phyloP scores from a whole-genome alignment of 176 grass and related monocot genomes.

The Oryza glumipatula region DNA sequence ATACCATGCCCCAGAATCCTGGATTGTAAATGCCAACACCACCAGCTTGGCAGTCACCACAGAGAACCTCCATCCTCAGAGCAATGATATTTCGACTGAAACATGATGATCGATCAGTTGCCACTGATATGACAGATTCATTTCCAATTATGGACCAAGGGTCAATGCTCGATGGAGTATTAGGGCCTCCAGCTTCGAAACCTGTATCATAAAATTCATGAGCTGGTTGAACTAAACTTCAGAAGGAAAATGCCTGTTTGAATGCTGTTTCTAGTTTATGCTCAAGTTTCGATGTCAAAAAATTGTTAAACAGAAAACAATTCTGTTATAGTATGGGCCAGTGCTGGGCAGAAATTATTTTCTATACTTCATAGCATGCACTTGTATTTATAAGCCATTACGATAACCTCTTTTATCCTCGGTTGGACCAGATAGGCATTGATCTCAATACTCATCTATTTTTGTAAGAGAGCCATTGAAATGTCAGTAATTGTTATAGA shows the following conservation, averaged over 20 bases:
- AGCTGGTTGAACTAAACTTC: neutral
- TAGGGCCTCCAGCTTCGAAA: slow-evolving; percentile 85
- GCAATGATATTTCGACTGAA: slow-evolving; percentile 84
- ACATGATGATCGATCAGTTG: slow-evolving; percentile 66
- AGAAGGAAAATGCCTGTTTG: neutral
- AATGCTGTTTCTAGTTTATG: neutral
- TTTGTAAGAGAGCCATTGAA: neutral
- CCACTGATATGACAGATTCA: slow-evolving; percentile 59
- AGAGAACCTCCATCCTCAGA: slow-evolving; percentile 82
- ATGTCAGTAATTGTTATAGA: neutral
- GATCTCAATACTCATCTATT: neutral
- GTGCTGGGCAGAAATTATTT: neutral
- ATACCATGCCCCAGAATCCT: slow-evolving; percentile 98
- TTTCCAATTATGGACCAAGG: slow-evolving; percentile 83
- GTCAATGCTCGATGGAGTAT: slow-evolving; percentile 84
- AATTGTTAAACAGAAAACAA: neutral
- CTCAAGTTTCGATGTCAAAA: neutral
- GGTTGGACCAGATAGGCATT: neutral
- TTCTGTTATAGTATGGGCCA: neutral
- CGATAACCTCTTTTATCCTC: neutral
- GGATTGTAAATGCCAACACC: slow-evolving; percentile 96
- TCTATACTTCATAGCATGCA: slow-evolving; percentile 8
- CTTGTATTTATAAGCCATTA: neutral
- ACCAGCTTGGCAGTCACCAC: slow-evolving; percentile 55
- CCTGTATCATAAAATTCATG: slow-evolving; percentile 45